Base-by-base conservation (phyloP, 2,329 filamentous ascomycete genomes). In the Exophiala xenobiotica region DNA sequence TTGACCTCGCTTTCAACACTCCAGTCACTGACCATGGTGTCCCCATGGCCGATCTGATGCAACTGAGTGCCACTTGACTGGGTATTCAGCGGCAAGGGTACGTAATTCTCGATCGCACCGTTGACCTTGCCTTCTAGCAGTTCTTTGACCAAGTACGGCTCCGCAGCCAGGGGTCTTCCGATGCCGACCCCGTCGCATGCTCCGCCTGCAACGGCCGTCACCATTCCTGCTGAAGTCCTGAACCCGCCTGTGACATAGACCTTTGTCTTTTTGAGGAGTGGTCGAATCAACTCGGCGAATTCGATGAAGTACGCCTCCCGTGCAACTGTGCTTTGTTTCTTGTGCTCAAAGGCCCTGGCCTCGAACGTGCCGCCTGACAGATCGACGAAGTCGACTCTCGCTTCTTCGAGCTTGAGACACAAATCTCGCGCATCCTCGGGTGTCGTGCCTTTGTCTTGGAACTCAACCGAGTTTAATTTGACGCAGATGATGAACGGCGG, bases 241-340 rank as follows among this genome's bases (percentile, higher is more conserved):
- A 61, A 40, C 3, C 57, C 59, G 6, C 59, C 59, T 5, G 59
- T 59, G 38, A 61, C 53, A 41, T 54, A 59, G 11, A 58, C 53
- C 16, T 59, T 59, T 2, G 56, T 61, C 51, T 59, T 57, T 38
- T 53, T 59, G 14, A 61, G 43, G 6, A 54, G 43, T 20, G 58
- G 58, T 3, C 54, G 40, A 38, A 61, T 57, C 54, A 53, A 53
- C 33, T 61, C 58, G 11, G 58, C 58, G 31, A 61, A 59, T 29
- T 61, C 58, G 22, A 61, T 57, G 31, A 61, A 59, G 42, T 58
- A 61, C 4, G 56, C 57, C 41, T 61, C 58, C 4, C 58, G 41
- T 35, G 44, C 47, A 16, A 42, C 48, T 23, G 58, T 61, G 37
- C 48, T 53, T 27, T 59, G 44, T 38, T 57, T 57, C 37, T 59